Evolutionary conservation across 345 rosid species (phyloP).

Genomic region (Euphorbia tirucalli): DNA sequence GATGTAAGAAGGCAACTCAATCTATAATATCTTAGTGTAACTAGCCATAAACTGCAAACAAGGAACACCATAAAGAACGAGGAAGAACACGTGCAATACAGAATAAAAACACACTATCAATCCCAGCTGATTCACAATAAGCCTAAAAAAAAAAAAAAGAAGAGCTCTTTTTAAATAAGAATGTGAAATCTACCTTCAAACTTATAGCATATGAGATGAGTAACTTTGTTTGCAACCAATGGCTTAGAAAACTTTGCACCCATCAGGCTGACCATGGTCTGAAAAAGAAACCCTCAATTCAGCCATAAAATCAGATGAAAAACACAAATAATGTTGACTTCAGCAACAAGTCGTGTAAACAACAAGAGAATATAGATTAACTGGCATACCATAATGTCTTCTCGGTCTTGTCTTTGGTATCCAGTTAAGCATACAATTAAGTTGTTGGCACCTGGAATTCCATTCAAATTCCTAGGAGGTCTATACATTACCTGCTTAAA

Average conservation of each 20-base stretch:
- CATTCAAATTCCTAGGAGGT: slow-evolving; percentile 74
- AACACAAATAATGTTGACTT: not conserved
- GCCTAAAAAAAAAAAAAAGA: too few relatives aligned
- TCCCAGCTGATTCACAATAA: not conserved
- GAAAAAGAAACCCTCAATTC: slow-evolving; percentile 13
- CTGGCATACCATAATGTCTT: slow-evolving; percentile 72
- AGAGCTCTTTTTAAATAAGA: not conserved
- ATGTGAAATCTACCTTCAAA: slow-evolving; percentile 64
- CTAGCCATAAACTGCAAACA: not conserved
- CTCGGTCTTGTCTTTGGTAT: slow-evolving; percentile 87
- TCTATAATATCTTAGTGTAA: too few relatives aligned
- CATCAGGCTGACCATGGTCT: slow-evolving; percentile 93
- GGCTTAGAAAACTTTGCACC: slow-evolving; percentile 93
- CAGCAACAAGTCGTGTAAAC: not conserved
- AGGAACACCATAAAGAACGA: not conserved
- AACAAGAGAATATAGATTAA: not conserved
- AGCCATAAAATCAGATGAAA: slow-evolving; percentile 11
- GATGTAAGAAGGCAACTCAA: not conserved
- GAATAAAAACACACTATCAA: not conserved
- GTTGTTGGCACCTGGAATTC: slow-evolving; percentile 68
- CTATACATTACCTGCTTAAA: slow-evolving; percentile 64
- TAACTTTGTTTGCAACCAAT: slow-evolving; percentile 75
- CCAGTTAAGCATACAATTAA: slow-evolving; percentile 81
- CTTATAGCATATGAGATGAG: slow-evolving; percentile 94
- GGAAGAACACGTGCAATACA: not conserved